phyloP scores from a whole-genome alignment of 2,329 filamentous ascomycete species.

The Amauroascus niger region DNA sequence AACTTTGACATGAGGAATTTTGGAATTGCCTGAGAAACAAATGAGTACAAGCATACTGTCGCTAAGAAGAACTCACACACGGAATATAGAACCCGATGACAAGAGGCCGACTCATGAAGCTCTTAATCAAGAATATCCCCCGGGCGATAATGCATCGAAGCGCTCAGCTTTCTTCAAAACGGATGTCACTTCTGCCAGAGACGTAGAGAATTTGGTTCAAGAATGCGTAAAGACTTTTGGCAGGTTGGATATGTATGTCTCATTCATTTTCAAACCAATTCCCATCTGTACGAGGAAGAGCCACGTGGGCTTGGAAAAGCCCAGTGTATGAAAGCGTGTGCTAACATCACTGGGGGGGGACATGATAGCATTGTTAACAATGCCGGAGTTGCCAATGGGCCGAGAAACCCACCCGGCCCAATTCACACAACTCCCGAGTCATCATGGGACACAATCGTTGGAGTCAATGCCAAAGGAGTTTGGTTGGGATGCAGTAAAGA shows the following conservation, averaged over 20 bases:
- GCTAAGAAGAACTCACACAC: background rate
- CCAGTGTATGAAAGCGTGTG: background rate
- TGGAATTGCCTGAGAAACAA: too few species aligned
- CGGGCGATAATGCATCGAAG: background rate
- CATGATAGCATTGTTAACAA: conserved; percentile 40
- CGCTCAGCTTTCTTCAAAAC: conserved; percentile 35
- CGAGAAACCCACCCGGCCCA: conserved; percentile 18
- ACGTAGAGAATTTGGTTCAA: conserved; percentile 33
- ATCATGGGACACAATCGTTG: conserved; percentile 37
- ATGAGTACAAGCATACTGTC: background rate
- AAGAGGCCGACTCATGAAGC: conserved; percentile 17
- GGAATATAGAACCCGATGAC: conserved; percentile 3
- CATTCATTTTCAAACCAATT: background rate
- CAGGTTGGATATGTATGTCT: conserved; percentile 37
- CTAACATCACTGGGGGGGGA: background rate
- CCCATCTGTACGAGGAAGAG: background rate
- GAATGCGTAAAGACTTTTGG: conserved; percentile 31
- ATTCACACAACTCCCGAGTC: conserved; percentile 42
- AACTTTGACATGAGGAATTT: too few species aligned
- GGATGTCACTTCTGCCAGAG: conserved; percentile 34
- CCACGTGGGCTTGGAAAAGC: background rate
- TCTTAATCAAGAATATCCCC: conserved; percentile 14
- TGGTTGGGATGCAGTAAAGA: conserved; percentile 33
- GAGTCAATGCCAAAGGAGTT: conserved; percentile 33
- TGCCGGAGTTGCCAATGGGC: conserved; percentile 38